phyloP scores from a whole-genome alignment of 345 rosid species.

The Durio zibethinus region DNA sequence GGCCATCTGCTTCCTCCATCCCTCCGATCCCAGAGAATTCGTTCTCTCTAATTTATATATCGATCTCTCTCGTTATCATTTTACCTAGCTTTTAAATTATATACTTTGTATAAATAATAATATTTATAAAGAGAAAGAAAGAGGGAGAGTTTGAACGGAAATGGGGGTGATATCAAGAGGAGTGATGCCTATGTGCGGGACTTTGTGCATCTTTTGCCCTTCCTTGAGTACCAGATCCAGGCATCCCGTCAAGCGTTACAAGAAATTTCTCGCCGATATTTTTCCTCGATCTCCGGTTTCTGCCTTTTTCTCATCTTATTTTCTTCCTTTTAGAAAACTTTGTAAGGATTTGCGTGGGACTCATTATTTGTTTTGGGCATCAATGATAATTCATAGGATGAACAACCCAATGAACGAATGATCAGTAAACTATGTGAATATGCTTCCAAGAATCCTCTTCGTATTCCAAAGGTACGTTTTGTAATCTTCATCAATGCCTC shows the following conservation, averaged over 20 bases:
- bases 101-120: not conserved
- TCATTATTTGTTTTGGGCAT: not conserved
- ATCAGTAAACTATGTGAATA: conserved; percentile 45
- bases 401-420: conserved; percentile 19
- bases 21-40: not conserved
- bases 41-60: not conserved
- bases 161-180: not conserved
- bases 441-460: conserved; percentile 68
- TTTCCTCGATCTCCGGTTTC: conserved; percentile 56
- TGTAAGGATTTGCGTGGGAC: not conserved
- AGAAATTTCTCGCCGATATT: conserved; percentile 59
- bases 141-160: not conserved
- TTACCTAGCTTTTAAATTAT: not conserved
- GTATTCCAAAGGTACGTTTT: conserved; percentile 52
- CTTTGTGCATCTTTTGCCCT: not conserved
- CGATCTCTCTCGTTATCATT: not conserved
- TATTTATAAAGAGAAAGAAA: not conserved
- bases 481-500: not conserved
- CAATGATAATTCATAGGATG: not conserved
- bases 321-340: not conserved
- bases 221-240: conserved; percentile 53
- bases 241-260: conserved; percentile 71
- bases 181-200: conserved; percentile 5
- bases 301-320: not conserved
- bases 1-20: conserved; percentile 1